Evolutionary conservation across 2,329 filamentous ascomycete genomes (phyloP).

Genomic region (Trichophyton schoenleinii): DNA sequence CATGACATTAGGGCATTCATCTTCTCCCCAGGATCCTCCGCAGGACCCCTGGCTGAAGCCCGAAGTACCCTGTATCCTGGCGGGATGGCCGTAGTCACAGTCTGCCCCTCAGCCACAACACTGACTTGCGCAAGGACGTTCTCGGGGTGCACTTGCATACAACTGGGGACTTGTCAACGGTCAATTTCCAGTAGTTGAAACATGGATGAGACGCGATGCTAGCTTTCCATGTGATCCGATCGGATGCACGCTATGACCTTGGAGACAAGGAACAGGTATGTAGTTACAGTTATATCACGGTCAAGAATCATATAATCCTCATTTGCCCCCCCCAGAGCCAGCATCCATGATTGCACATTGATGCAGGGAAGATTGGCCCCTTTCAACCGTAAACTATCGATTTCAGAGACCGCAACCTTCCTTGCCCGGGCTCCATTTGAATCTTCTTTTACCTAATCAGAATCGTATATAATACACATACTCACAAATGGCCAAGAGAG

Average conservation of each 20-base stretch:
- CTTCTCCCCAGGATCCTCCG: background rate
- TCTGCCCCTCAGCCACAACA: background rate
- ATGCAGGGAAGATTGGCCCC: background rate
- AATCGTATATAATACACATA: background rate
- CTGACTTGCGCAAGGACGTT: background rate
- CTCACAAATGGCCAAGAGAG: background rate
- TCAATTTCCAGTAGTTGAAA: conserved; percentile 2
- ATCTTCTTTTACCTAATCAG: background rate
- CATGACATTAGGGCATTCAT: background rate
- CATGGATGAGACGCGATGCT: background rate
- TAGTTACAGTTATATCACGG: background rate
- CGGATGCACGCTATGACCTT: conserved; percentile 2
- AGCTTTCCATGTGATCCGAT: conserved; percentile 2
- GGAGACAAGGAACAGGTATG: background rate
- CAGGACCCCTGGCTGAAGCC: background rate
- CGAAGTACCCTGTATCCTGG: background rate
- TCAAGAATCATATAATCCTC: too few relatives aligned
- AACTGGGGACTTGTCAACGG: background rate
- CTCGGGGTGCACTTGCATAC: background rate
- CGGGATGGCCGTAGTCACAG: background rate
- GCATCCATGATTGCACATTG: background rate
- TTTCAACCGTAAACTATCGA: background rate
- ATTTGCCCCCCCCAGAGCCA: background rate
- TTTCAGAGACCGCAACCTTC: background rate
- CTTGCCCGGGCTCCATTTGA: background rate